Conservation (phyloP, 1,284 basidiomycete species). For the Sanguinoderma infundibulare region DNA sequence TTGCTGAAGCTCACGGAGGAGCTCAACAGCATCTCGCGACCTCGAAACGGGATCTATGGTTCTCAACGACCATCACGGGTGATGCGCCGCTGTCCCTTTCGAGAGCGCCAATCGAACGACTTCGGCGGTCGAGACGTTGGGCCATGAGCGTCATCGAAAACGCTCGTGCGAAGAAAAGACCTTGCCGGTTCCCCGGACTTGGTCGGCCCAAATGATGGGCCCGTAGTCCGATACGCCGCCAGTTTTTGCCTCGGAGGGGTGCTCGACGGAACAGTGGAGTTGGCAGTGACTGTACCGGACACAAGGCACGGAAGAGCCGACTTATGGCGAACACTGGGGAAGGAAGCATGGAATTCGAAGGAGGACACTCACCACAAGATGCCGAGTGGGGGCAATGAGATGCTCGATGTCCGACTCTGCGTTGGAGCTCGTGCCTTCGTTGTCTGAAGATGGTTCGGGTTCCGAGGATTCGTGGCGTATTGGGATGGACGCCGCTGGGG, state of each 20-base stretch:
- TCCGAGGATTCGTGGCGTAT: not conserved
- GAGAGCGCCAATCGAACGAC: no score
- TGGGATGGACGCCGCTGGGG: not conserved
- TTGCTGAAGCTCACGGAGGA: no score
- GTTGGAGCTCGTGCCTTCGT: constrained; percentile 26
- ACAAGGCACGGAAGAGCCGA: no score
- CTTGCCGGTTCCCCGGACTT: not conserved
- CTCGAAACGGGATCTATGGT: no score
- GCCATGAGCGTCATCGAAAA: not conserved
- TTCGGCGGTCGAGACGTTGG: no score
- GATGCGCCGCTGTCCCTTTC: no score
- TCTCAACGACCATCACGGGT: no score
- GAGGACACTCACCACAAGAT: constrained; percentile 36
- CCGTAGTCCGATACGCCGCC: not conserved
- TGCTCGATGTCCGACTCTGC: constrained; percentile 39
- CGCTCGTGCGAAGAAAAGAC: not conserved
- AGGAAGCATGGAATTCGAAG: not conserved
- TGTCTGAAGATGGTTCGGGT: constrained; percentile 18
- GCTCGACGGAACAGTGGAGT: no score
- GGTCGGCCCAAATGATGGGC: not conserved
- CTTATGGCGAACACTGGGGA: no score
- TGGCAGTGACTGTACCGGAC: no score
- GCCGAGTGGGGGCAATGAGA: constrained; percentile 38
- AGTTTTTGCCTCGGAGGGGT: not conserved
- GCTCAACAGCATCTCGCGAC: no score